Percentiles rank a stretch among this genome's conserved stretches.
phyloP scores from a whole-genome alignment of 1,284 basidiomycete species.

The Ceratorhiza oryzae-sativae region DNA sequence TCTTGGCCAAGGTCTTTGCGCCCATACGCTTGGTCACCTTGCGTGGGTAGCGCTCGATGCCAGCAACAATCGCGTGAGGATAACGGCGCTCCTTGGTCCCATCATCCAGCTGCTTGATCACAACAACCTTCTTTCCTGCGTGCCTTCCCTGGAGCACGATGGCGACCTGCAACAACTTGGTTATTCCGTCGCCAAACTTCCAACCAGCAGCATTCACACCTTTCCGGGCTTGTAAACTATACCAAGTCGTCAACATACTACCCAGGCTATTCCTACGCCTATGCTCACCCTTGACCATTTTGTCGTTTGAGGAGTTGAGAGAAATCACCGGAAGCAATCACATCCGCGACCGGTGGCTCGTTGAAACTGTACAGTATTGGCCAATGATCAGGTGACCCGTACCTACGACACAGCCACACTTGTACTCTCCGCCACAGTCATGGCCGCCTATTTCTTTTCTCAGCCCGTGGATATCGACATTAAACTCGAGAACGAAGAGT shows the following conservation, averaged over 20 bases:
- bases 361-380: slow-evolving; percentile 4
- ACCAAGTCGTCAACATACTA: background rate
- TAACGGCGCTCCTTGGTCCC: slow-evolving; percentile 90
- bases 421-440: slow-evolving; percentile 47
- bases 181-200: slow-evolving; percentile 17
- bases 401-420: slow-evolving; percentile 17
- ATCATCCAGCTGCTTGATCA: slow-evolving; percentile 88
- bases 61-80: slow-evolving; percentile 95
- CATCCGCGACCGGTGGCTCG: slow-evolving; percentile 9
- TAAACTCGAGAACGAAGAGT: slow-evolving; percentile 85
- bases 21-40: slow-evolving; percentile 98
- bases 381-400: background rate
- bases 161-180: slow-evolving; percentile 67
- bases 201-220: slow-evolving; percentile 57
- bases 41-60: slow-evolving; percentile 93
- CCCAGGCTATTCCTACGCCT: background rate
- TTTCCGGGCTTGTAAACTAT: slow-evolving; percentile 98
- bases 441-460: slow-evolving; percentile 93
- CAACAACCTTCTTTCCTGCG: slow-evolving; percentile 91
- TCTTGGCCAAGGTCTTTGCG: slow-evolving; percentile 86
- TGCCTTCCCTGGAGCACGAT: slow-evolving; percentile 97
- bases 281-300: slow-evolving; percentile 45
- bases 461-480: slow-evolving; percentile 92
- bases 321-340: slow-evolving; percentile 16
- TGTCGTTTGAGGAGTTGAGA: slow-evolving; percentile 38